Conservation (phyloP, 73 alveolate species). For the Paraurostyla sp. region DNA sequence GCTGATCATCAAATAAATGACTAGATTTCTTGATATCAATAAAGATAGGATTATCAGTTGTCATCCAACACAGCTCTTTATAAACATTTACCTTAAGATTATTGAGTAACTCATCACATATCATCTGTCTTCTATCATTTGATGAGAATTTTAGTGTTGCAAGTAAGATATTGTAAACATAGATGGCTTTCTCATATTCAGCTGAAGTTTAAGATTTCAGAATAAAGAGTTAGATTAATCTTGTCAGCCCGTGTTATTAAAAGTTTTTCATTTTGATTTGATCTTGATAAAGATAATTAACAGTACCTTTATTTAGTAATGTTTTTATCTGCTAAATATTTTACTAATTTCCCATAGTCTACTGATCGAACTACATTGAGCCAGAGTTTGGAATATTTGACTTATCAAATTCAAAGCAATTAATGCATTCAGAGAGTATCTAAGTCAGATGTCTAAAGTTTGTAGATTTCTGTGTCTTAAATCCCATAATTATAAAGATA, state of each 20-base stretch:
- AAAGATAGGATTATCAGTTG: constrained; percentile 38
- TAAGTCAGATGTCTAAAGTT: constrained; percentile 36
- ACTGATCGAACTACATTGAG: too few species aligned
- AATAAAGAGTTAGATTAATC: constrained; percentile 35
- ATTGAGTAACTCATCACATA: neutral
- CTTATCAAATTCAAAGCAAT: constrained; percentile 39
- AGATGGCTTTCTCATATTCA: constrained; percentile 38
- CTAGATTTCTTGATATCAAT: neutral
- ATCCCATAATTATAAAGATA: constrained; percentile 32
- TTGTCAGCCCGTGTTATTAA: constrained; percentile 35
- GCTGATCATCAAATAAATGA: neutral
- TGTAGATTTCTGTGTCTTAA: constrained; percentile 22
- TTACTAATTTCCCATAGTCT: neutral
- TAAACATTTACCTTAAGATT: constrained; percentile 25
- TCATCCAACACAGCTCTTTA: constrained; percentile 54
- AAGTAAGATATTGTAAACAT: constrained; percentile 10
- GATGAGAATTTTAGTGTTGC: constrained; percentile 11
- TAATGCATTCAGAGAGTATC: constrained; percentile 27
- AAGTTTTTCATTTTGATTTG: constrained; percentile 31
- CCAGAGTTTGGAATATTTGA: neutral
- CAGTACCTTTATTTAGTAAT: constrained; percentile 15
- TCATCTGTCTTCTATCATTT: constrained; percentile 48
- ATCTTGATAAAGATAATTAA: neutral
- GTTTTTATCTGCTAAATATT: neutral
- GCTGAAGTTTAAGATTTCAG: constrained; percentile 17